phyloP scores from a whole-genome alignment of 352 stramenopile species.

The Halophytophthora polymorphica region DNA sequence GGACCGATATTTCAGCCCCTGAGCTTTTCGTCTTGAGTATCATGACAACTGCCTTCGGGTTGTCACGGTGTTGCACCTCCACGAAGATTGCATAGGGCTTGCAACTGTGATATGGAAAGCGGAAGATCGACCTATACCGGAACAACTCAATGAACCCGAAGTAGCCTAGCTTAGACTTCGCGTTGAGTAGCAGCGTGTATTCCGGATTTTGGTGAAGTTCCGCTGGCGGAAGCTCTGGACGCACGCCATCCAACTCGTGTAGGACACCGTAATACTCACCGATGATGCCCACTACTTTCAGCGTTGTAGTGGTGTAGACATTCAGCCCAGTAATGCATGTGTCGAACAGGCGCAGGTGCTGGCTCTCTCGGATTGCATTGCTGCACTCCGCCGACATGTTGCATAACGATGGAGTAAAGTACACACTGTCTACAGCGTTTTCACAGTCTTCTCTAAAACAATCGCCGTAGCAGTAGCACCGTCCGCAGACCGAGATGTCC shows the following conservation, averaged over 20 bases:
- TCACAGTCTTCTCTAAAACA: too few species aligned
- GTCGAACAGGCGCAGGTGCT: background rate
- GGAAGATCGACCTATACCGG: background rate
- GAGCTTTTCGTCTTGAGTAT: conserved; percentile 4
- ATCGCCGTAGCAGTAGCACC: too few species aligned
- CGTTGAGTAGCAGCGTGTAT: background rate
- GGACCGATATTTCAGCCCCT: conserved; percentile 4
- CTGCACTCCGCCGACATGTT: background rate
- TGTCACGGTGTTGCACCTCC: conserved; percentile 3
- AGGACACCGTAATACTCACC: background rate
- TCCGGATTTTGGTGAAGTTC: background rate
- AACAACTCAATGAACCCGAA: conserved; percentile 7
- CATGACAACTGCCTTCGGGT: background rate
- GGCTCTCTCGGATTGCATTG: background rate
- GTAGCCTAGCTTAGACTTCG: background rate
- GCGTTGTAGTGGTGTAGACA: background rate
- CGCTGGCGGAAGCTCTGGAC: background rate
- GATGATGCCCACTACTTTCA: background rate
- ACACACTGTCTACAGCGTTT: too few species aligned
- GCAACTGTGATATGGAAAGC: conserved; percentile 4
- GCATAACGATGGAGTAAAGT: too few species aligned
- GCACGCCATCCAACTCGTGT: background rate
- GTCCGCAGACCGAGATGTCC: too few species aligned
- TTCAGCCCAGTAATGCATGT: background rate
- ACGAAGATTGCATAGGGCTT: conserved; percentile 5